Evolutionary conservation across 208 protist species (phyloP), one percentile per base, ranked within the genome.

Genomic region (Acanthamoeba royreba): DNA sequence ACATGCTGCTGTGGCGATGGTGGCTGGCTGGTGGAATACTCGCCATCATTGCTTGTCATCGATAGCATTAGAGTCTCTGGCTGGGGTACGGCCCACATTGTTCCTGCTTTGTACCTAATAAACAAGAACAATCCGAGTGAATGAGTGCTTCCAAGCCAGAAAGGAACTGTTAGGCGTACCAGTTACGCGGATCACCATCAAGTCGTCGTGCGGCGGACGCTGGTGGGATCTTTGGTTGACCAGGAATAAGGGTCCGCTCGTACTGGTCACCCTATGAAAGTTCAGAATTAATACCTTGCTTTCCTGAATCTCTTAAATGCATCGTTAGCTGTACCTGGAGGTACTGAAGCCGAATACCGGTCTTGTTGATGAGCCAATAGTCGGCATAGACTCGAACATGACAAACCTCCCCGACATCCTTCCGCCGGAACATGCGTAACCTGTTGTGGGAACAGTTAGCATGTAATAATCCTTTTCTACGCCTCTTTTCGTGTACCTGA

Each of bases 301-400:
- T n/a, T n/a, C n/a, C n/a, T n/a, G n/a, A n/a, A n/a, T n/a, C n/a
- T n/a, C n/a, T n/a, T n/a, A n/a, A n/a, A n/a, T n/a, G n/a, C n/a
- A n/a, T n/a, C n/a, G n/a, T n/a, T n/a, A n/a, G n/a, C n/a, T n/a
- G 49, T 55, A 55, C 49, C 13, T 25, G 49, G 13, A 19, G 19
- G 28, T 90, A 90, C 35, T 28, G n/a, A 4, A 90, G 52, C 11
- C 83, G 83, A 17, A 90, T 5, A 40, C 83, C 83, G 28, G 83
- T 90, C 2, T 69, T 61, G 47, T 90, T 90, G 47, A 90, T 66
- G 8, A 90, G 83, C 83, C 83, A 90, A 31, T 90, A 90, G 55
- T 90, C 83, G 28, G 49, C 46, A 22, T 28, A 69, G 19, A 91
- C 25, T 1, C 85, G 47, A 9, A 69, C 33, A 38, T 74, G 63